Base-by-base conservation (phyloP, 169 alveolate species). In the Babesia bovis region DNA sequence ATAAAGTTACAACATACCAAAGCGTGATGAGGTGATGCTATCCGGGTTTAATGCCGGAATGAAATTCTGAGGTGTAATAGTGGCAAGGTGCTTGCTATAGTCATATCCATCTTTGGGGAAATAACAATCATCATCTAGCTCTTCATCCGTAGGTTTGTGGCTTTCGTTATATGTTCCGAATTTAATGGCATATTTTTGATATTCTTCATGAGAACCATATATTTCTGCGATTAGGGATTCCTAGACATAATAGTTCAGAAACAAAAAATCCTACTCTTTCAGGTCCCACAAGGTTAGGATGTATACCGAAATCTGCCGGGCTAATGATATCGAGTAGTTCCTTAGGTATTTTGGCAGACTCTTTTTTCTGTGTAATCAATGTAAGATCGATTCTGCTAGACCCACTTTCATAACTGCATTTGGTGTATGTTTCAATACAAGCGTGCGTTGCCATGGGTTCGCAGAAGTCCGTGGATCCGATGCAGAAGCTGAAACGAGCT, bases 41-140 rank as follows among this genome's bases (percentile, higher is more conserved):
- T 58, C 55, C 17, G 15, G 44, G 15, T 28, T 32, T 1, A 41
- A 58, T 30, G 73, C 61, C 44, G 85, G 89, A 33, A 84, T 79
- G 65, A 88, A 88, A 67, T 88, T 71, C n/a, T 67, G 57, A 28
- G 75, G 75, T 40, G 79, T 88, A 47, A 84, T 81, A 4, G 86
- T 75, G 41, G 85, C 87, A 59, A 88, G 63, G 66, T 88, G 93
- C 40, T 88, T 91, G 60, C 82, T 85, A 63, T 88, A 88, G 51
- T 88, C 90, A 68, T 88, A 88, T 5, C 91, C 93, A 56, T 88
- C 93, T 70, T 81, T 69, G 36, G 93, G 93, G 67, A 88, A 88
- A 67, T 88, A 88, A 47, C 93, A 88, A 52, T 87, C 93, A 26
- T 88, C 93, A 35, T 87, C 93, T 35, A 87, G 81, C 41, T 83